Base-by-base conservation (phyloP, 192 early-diverging fungal species). In the Funneliformis mosseae region DNA sequence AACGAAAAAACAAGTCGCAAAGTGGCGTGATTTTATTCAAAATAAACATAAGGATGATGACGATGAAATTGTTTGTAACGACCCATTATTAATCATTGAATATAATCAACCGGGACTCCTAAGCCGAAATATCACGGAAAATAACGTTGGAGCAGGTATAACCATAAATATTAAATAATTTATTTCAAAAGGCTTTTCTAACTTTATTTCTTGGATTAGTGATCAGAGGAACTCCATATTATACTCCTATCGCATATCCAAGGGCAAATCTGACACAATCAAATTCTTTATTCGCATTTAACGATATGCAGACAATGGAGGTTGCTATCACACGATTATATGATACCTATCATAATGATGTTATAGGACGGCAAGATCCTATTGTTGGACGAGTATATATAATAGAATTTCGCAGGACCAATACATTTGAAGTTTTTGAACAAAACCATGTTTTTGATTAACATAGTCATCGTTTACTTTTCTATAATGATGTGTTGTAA, bases 71-170 rank as follows among this genome's bases (percentile, higher is more conserved):
- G 3, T 43, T 43, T 43, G 42, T 43, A 43, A 28, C 0, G 74
- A 76, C 39, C 74, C 60, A 21, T 41, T 76, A 33, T 76, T 76
- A 41, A 76, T 76, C 18, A 76, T 63, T 41, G 74, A 76, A 39
- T 76, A 76, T 11, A 60, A 60, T 41, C 74, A 76, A 63, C 59
- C 74, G 18, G 74, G 60, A 43, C 55, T 76, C 11, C 3, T 50
- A 3, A 28, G 27, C 73, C 5, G 50, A 75, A 75, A 75, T 75
- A 38, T 75, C 14, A 60, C 73, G 39, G 46, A 48, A 33, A n/a
- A 3, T 75, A 1, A 59, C 39, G 33, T 75, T 59, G 50, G 25
- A 27, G 23, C 33, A 16, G 7, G 73, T 75, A 75, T 74, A 60
- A 18, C 18, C 7, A 41, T 48, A 50, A 75, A 75, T 38, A 55